Evolutionary conservation across 345 rosid species (phyloP), one percentile per base, ranked within the genome.

Genomic region (Melastoma malabathricum): DNA sequence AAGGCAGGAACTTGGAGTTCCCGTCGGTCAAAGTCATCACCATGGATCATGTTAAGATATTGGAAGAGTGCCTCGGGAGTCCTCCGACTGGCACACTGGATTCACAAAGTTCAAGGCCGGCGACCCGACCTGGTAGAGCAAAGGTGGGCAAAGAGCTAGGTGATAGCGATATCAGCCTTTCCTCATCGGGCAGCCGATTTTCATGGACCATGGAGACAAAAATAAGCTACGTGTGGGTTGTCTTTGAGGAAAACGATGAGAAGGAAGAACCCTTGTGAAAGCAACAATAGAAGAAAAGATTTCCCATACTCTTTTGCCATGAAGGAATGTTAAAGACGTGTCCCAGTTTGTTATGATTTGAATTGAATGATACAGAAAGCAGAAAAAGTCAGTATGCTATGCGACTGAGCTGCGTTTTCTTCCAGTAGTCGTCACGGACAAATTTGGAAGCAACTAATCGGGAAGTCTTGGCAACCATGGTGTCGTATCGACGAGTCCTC

Each of bases 221-320:
- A 68, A 77, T 86, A 65, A 86, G 83, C 69, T 78, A 66, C 77
- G 75, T 78, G 1, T 83, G 96, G 93, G 93, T 86, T 55, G 72
- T 72, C 59, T 86, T 83, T 44, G 89, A 86, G 23, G 78, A 75
- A 56, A 69, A 65, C 29, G 45, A 22, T 13, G 22, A 9, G n/a
- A 51, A 23, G 12, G 41, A 34, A 34, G 12, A 34, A 34, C 41
- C 12, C 41, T 34, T 34, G 12, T 34, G 41, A 34, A 34, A 34
- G 12, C 12, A 34, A 34, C 41, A 9, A 34, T 9, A 34, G 10
- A 34, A 34, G 41, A 8, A 9, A 34, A 12, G 12, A 7, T 34
- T 12, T 34, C 12, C 41, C 10, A 34, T 7, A 7, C 12, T 34
- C 12, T 34, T 34, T 34, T 34, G 12, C 41, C 41, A 34, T 34